Evolutionary conservation across 441 rosid species (phyloP).

Genomic region (Populus trichocarpa): DNA sequence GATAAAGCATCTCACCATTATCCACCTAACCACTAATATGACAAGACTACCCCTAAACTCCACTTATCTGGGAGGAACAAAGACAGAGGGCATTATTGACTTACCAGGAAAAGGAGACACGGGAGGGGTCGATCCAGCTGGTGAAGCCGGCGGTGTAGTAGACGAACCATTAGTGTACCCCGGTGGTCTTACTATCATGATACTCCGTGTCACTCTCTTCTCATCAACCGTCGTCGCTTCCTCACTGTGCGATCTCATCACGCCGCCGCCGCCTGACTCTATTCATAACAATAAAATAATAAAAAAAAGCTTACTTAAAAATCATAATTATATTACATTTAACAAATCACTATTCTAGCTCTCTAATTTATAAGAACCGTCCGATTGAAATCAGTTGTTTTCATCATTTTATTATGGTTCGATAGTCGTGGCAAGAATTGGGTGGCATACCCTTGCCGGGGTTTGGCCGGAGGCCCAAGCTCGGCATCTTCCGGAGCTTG

Average conservation of each 20-base stretch:
- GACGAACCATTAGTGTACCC: conserved; percentile 38
- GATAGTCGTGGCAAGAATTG: neutral
- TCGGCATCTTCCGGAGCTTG: conserved; percentile 79
- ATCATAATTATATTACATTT: neutral
- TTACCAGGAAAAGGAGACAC: conserved; percentile 83
- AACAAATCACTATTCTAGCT: neutral
- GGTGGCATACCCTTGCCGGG: conserved; percentile 80
- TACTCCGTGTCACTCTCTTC: conserved; percentile 67
- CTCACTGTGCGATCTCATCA: conserved; percentile 44
- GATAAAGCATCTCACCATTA: neutral
- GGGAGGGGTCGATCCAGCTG: conserved; percentile 79
- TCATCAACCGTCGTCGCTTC: conserved; percentile 37
- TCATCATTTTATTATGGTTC: neutral
- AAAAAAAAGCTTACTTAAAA: neutral
- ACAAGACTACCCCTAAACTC: neutral
- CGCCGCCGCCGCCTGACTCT: conserved; percentile 52
- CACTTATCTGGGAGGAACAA: neutral
- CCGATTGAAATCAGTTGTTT: neutral
- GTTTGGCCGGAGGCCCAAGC: conserved; percentile 58
- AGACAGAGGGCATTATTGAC: conserved; percentile 5
- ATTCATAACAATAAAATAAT: neutral
- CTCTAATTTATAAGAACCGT: neutral
- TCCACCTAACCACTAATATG: neutral
- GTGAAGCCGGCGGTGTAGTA: conserved; percentile 61
- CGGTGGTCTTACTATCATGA: conserved; percentile 84